Conservation (phyloP, 2,329 filamentous ascomycete genomes). For the Hypocreales sp. region DNA sequence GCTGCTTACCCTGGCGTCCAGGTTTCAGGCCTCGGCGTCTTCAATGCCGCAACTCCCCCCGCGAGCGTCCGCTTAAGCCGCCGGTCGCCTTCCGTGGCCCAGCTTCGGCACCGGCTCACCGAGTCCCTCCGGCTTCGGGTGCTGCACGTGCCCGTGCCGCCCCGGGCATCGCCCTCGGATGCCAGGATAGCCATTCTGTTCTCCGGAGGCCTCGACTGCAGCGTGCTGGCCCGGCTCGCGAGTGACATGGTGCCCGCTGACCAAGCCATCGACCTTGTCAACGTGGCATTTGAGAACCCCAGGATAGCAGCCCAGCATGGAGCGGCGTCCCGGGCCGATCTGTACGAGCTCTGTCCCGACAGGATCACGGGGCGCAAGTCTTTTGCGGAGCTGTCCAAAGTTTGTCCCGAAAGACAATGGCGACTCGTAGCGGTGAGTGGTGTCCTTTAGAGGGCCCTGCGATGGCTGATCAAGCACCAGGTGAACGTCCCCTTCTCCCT, state of each 20-base stretch:
- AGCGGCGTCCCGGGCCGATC: conserved; percentile 12
- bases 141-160: conserved; percentile 46
- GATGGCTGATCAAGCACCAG: conserved; percentile 14
- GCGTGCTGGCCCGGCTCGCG: conserved; percentile 63
- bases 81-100: conserved; percentile 31
- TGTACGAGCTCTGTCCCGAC: conserved; percentile 80
- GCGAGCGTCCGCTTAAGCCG: conserved; percentile 8
- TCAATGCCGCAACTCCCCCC: conserved; percentile 31
- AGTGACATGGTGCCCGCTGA: conserved; percentile 57
- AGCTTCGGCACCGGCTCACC: conserved; percentile 37
- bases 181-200: conserved; percentile 67
- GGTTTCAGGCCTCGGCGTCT: conserved; percentile 37
- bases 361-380: conserved; percentile 73
- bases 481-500: conserved; percentile 74
- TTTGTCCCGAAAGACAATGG: conserved; percentile 61
- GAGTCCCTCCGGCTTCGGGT: conserved; percentile 51
- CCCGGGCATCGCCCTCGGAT: conserved; percentile 17
- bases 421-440: conserved; percentile 56
- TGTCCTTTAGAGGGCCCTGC: neutral
- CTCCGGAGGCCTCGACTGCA: conserved; percentile 89
- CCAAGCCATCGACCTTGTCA: conserved; percentile 73
- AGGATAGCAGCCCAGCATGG: conserved; percentile 45
- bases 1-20: too few species aligned
- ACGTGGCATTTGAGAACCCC: conserved; percentile 95
- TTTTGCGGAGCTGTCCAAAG: conserved; percentile 52